Evolutionary conservation across 345 rosid species (phyloP).

Genomic region (Salix koriyanagi): DNA sequence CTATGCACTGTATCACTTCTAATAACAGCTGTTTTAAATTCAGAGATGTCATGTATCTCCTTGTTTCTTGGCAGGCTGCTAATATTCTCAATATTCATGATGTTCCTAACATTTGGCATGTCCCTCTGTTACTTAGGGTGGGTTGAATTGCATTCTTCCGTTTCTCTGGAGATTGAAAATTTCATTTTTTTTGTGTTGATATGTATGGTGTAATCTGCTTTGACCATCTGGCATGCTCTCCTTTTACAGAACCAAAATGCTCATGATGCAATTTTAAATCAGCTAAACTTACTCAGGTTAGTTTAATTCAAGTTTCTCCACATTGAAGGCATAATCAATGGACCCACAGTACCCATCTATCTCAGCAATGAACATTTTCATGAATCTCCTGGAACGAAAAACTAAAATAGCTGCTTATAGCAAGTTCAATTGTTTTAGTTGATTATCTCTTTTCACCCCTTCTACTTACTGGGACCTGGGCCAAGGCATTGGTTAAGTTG

Average conservation of each 20-base stretch:
- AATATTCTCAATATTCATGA: constrained; percentile 35
- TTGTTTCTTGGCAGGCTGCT: constrained; percentile 23
- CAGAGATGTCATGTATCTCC: not conserved
- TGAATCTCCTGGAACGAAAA: not conserved
- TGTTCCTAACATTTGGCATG: constrained; percentile 37
- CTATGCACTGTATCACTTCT: constrained; percentile 10
- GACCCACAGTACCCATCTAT: not conserved
- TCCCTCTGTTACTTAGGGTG: constrained; percentile 31
- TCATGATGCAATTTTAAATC: constrained; percentile 72
- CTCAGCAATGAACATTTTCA: not conserved
- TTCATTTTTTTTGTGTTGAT: not conserved
- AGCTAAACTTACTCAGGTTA: constrained; percentile 68
- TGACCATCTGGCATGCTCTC: constrained; percentile 1
- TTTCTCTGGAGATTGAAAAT: constrained; percentile 9
- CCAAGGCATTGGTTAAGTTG: not conserved
- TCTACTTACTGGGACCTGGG: not conserved
- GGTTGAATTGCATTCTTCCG: constrained; percentile 17
- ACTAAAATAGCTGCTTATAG: not conserved
- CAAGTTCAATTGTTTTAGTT: not conserved
- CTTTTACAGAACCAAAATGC: constrained; percentile 83
- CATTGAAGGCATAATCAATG: not conserved
- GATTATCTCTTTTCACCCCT: not conserved
- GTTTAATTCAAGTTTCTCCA: constrained; percentile 11
- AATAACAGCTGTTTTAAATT: not conserved
- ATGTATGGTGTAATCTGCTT: constrained; percentile 7